phyloP scores from a whole-genome alignment of 768 basidiomycete genomes.

The Coprinopsis strossmayeri region DNA sequence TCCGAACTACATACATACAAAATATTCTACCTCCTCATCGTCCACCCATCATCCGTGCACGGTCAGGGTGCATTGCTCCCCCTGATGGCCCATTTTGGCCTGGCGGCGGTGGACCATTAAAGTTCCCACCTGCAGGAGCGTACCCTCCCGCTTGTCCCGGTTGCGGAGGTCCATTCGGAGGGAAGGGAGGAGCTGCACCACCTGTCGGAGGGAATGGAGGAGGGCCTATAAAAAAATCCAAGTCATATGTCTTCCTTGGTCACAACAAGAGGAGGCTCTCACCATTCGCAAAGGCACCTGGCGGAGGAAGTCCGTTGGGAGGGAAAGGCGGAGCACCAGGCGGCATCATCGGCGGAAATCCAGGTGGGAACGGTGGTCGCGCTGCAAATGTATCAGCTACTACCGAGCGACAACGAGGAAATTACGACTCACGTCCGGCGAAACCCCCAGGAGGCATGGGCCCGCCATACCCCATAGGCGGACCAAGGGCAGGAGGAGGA shows the following conservation, averaged over 20 bases:
- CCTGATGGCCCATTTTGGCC: slow-evolving; percentile 21
- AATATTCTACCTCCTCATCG: slow-evolving; percentile 14
- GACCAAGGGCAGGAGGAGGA: slow-evolving; percentile 40
- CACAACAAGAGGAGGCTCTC: no score
- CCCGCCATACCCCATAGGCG: slow-evolving; percentile 44
- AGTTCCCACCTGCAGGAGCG: slow-evolving; percentile 24
- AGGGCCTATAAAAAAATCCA: slow-evolving; percentile 1
- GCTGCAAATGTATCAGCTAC: slow-evolving; percentile 25
- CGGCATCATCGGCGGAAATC: slow-evolving; percentile 44
- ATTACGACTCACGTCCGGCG: slow-evolving; percentile 39
- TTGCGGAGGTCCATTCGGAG: slow-evolving; percentile 29
- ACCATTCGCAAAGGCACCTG: slow-evolving; percentile 37
- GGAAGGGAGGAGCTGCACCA: slow-evolving; percentile 43
- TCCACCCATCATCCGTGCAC: slow-evolving; percentile 69
- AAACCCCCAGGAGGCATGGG: slow-evolving; percentile 50
- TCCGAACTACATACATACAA: background rate
- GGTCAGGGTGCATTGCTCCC: slow-evolving; percentile 71
- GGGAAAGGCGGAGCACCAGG: slow-evolving; percentile 70
- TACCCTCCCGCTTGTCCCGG: slow-evolving; percentile 16
- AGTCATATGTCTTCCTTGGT: background rate
- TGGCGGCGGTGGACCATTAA: slow-evolving; percentile 27
- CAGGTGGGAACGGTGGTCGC: slow-evolving; percentile 68
- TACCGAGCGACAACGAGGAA: background rate
- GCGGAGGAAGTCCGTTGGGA: slow-evolving; percentile 43
- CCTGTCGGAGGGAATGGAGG: background rate